Percentiles rank a stretch among this genome's conserved stretches.
These are phyloP conservation scores for Liriodendron chinense DNA, from an alignment of 164 flowering plant species.

Conservation along the genomic window DNA sequence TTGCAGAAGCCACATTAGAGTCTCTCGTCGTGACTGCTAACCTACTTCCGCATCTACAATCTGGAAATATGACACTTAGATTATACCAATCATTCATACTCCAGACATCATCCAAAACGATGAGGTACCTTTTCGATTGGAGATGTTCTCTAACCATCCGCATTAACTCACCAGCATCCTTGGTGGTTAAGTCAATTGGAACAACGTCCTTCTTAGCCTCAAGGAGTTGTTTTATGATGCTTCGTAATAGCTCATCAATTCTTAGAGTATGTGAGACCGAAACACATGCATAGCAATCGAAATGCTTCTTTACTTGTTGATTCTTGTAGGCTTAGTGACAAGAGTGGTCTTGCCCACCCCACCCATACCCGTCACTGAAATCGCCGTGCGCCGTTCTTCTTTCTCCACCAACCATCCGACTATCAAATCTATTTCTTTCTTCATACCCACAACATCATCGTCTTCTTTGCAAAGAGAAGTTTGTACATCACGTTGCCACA, in stretches of 20 bases:
- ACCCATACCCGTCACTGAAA: slow-evolving; percentile 56
- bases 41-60: slow-evolving; percentile 28
- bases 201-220: background rate
- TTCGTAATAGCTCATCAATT: background rate
- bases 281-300: slow-evolving; percentile 37
- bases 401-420: slow-evolving; percentile 29
- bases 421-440: slow-evolving; percentile 18
- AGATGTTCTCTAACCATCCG: background rate
- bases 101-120: slow-evolving; percentile 44
- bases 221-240: too few species aligned
- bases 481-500: background rate
- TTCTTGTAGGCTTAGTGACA: slow-evolving; percentile 29
- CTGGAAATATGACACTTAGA: background rate
- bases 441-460: slow-evolving; percentile 34
- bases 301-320: slow-evolving; percentile 12
- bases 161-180: background rate
- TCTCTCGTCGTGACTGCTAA: slow-evolving; percentile 34
- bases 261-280: slow-evolving; percentile 20
- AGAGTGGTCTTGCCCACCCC: slow-evolving; percentile 59
- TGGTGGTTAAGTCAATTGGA: too few species aligned
- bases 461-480: slow-evolving; percentile 22
- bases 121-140: slow-evolving; percentile 13
- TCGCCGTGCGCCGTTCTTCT: slow-evolving; percentile 23
- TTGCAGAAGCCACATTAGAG: slow-evolving; percentile 29
- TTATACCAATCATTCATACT: background rate